A percentile compares a stretch with the other conserved stretches of the same genome.
These are phyloP conservation scores for Blepharisma japonicum DNA, from an alignment of 73 alveolate genomes.

Conservation along the genomic window DNA sequence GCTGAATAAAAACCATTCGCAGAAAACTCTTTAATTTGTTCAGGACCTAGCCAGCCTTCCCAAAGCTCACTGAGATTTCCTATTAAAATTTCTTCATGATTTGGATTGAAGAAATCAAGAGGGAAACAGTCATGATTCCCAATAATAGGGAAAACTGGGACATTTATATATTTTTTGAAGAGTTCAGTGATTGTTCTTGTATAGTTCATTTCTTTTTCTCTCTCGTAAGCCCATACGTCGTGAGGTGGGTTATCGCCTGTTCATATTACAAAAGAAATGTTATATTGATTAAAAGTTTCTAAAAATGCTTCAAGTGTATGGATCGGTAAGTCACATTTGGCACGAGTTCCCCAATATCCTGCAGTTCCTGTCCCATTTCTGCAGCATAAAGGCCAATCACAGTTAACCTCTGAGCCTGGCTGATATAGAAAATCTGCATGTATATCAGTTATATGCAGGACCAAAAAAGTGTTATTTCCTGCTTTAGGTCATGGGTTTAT, in stretches of 20 bases:
- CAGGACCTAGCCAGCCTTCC: neutral
- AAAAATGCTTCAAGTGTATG: neutral
- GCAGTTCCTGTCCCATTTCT: slow-evolving; percentile 24
- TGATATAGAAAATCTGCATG: neutral
- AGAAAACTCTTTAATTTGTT: neutral
- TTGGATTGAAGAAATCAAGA: neutral
- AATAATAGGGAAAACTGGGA: slow-evolving; percentile 15
- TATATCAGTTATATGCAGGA: neutral
- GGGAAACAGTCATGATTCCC: neutral
- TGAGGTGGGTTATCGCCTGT: neutral
- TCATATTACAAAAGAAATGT: too few species aligned
- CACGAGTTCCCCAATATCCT: neutral
- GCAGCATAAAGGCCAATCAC: neutral
- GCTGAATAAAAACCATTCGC: neutral
- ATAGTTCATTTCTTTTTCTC: neutral
- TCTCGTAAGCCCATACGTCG: neutral
- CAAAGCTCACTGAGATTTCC: neutral
- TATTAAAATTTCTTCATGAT: neutral
- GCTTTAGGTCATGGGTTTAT: neutral
- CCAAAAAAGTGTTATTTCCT: neutral
- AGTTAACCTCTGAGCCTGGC: neutral
- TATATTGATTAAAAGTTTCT: neutral
- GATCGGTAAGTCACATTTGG: neutral
- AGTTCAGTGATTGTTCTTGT: neutral
- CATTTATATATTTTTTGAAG: neutral